Conservation (phyloP, 495 filamentous ascomycete genomes). For the Podospora pseudopauciseta region DNA sequence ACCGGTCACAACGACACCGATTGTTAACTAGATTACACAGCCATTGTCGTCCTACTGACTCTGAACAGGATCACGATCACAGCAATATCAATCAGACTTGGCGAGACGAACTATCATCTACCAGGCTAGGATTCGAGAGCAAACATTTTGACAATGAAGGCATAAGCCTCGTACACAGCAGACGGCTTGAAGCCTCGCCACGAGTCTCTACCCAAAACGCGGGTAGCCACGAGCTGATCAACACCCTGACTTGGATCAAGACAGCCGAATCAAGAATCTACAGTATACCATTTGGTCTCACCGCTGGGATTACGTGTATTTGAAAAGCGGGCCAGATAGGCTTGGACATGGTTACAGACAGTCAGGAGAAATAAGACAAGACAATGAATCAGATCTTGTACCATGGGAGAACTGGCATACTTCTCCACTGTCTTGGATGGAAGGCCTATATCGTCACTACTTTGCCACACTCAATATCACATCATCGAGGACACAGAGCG, state of each 20-base stretch:
- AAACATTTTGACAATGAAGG: background rate
- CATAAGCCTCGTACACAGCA: background rate
- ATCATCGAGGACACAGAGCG: background rate
- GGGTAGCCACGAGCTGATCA: background rate
- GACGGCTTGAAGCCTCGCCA: background rate
- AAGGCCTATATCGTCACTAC: background rate
- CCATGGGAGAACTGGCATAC: background rate
- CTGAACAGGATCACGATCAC: background rate
- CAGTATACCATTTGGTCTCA: background rate
- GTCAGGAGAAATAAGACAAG: background rate
- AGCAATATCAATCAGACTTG: background rate
- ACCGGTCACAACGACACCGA: background rate
- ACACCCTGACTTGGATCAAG: background rate
- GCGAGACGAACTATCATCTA: background rate
- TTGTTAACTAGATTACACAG: background rate
- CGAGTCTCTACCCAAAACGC: background rate
- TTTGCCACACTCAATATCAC: background rate
- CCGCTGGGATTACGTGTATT: background rate
- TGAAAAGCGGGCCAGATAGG: background rate
- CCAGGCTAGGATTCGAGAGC: background rate
- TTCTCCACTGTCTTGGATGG: background rate
- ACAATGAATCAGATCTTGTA: background rate
- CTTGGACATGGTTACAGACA: background rate
- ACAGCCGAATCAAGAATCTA: background rate
- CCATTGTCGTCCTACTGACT: background rate